These are phyloP conservation scores for Cucurbita maxima DNA, from an alignment of 306 rosid genomes.

Conservation along the genomic window DNA sequence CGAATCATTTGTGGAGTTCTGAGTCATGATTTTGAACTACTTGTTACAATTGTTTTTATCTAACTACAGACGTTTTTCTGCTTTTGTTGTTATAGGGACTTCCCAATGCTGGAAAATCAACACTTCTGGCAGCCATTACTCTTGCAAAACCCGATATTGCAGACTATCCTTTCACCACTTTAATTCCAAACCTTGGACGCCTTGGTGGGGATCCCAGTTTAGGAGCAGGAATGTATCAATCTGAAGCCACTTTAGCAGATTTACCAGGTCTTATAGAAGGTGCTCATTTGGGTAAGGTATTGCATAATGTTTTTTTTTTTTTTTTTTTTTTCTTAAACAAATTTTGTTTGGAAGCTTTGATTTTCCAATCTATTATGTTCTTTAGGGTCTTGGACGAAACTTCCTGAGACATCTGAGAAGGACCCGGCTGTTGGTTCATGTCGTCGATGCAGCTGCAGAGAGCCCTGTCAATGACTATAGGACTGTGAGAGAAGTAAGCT, in stretches of 20 bases:
- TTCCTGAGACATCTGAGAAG: constrained; percentile 87
- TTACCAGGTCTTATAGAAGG: constrained; percentile 98
- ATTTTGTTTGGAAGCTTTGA: constrained; percentile 10
- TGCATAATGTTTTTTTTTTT: not conserved
- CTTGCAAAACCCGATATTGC: constrained; percentile 92
- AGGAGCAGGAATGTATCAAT: constrained; percentile 80
- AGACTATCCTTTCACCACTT: constrained; percentile 89
- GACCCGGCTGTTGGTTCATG: constrained; percentile 81
- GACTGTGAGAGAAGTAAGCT: constrained; percentile 84
- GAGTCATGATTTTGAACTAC: not conserved
- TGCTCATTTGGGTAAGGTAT: constrained; percentile 99
- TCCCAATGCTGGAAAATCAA: constrained; percentile 97
- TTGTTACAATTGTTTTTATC: not conserved
- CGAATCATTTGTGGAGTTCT: not conserved
- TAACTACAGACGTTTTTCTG: too few relatives aligned
- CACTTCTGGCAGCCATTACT: constrained; percentile 88
- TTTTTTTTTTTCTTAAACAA: not conserved
- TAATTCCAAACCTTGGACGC: constrained; percentile 97
- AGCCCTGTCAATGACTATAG: constrained; percentile 69
- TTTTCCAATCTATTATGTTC: not conserved
- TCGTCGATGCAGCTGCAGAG: constrained; percentile 81
- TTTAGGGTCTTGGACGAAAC: constrained; percentile 92
- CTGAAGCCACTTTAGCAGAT: constrained; percentile 95
- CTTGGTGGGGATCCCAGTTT: constrained; percentile 92
- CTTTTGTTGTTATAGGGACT: constrained; percentile 57